A percentile compares a stretch with the other conserved stretches of the same genome.
phyloP scores from a whole-genome alignment of 2,329 filamentous ascomycete genomes.

The Aspergillus quadrilineatus region DNA sequence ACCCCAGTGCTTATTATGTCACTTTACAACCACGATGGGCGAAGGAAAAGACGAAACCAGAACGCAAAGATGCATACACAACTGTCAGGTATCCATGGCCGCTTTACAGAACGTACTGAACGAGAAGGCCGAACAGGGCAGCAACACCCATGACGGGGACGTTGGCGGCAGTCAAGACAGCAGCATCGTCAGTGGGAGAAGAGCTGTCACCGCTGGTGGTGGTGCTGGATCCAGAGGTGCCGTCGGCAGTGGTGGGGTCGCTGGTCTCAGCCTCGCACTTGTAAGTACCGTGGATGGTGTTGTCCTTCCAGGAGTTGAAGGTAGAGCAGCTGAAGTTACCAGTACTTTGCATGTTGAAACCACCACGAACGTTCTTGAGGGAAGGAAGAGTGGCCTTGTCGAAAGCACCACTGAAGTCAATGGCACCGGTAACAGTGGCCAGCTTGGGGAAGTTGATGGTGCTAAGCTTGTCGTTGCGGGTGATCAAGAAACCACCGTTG shows the following conservation, averaged over 20 bases:
- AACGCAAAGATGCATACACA: constrained; percentile 28
- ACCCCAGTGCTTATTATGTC: constrained; percentile 37
- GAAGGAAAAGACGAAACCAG: constrained; percentile 22
- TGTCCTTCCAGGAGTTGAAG: constrained; percentile 50
- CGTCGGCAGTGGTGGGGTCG: constrained; percentile 39
- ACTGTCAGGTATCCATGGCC: constrained; percentile 30
- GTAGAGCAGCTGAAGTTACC: constrained; percentile 59
- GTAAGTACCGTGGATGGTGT: constrained; percentile 50
- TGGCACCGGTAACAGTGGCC: constrained; percentile 69
- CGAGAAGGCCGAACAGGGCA: constrained; percentile 45
- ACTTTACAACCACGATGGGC: constrained; percentile 34
- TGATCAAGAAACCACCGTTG: constrained; percentile 77
- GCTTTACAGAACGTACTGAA: constrained; percentile 49
- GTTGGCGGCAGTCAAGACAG: constrained; percentile 36
- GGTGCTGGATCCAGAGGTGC: constrained; percentile 32
- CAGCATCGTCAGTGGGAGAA: constrained; percentile 36
- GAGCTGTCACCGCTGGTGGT: constrained; percentile 25
- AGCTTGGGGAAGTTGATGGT: constrained; percentile 68
- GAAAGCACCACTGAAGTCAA: constrained; percentile 84
- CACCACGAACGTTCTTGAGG: constrained; percentile 68
- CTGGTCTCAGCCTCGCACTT: constrained; percentile 41
- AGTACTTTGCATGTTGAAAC: constrained; percentile 68
- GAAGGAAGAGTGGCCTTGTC: constrained; percentile 66
- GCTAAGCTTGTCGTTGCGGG: constrained; percentile 79
- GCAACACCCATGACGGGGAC: constrained; percentile 43